Evolutionary conservation across 208 protist species (phyloP).

Genomic region (Phytomonas sp.): DNA sequence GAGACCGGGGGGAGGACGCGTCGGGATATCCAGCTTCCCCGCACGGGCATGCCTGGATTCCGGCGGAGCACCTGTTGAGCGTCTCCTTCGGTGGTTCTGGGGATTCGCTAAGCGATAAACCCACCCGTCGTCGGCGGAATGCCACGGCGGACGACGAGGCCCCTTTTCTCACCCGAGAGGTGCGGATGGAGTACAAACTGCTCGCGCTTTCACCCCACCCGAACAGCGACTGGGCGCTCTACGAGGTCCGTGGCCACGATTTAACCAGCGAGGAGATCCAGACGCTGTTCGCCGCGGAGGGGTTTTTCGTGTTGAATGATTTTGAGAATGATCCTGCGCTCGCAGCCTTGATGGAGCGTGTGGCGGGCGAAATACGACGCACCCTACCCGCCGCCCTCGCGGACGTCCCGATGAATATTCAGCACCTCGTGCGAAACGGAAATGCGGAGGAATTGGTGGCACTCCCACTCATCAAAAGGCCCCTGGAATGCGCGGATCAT

Average conservation of each 20-base stretch:
- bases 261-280: conserved; percentile 55
- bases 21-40: not conserved
- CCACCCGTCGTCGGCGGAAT: not conserved
- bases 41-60: conserved; percentile 24
- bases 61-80: conserved; percentile 12
- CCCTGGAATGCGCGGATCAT: conserved; percentile 22
- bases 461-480: conserved; percentile 26
- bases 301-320: conserved; percentile 61
- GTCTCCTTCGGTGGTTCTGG: conserved; percentile 17
- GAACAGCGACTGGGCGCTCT: conserved; percentile 39
- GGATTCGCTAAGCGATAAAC: not conserved
- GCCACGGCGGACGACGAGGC: not conserved
- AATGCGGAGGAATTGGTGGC: conserved; percentile 50
- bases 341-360: conserved; percentile 25
- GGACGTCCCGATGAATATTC: conserved; percentile 30
- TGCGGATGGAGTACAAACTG: conserved; percentile 27
- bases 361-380: conserved; percentile 14
- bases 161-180: conserved; percentile 12
- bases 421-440: conserved; percentile 21
- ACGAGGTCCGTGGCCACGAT: conserved; percentile 43
- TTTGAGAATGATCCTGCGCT: conserved; percentile 45
- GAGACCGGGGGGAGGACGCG: not conserved
- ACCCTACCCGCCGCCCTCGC: conserved; percentile 14
- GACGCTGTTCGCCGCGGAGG: conserved; percentile 45
- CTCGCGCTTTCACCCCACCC: conserved; percentile 23